phyloP scores from a whole-genome alignment of 2,329 filamentous ascomycete species.

The Colletotrichum falcatum region DNA sequence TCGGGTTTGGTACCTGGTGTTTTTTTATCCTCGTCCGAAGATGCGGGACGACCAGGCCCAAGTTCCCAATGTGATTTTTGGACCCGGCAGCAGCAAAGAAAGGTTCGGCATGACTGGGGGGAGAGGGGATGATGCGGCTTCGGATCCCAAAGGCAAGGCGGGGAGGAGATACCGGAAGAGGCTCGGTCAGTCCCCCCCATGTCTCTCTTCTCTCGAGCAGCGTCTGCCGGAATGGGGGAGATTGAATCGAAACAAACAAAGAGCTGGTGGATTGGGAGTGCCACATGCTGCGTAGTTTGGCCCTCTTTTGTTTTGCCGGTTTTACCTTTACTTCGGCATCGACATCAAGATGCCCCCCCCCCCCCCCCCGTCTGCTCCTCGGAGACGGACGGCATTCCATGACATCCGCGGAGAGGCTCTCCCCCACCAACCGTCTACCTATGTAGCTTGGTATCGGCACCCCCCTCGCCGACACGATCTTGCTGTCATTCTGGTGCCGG shows the following conservation, averaged over 20 bases:
- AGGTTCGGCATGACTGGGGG: background rate
- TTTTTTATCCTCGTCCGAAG: background rate
- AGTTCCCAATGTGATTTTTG: too few species aligned
- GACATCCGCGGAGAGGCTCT: background rate
- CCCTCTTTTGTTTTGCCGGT: too few species aligned
- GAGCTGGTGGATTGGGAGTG: background rate
- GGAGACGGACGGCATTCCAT: background rate
- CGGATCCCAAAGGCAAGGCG: background rate
- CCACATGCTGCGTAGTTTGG: background rate
- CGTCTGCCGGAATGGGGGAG: too few species aligned
- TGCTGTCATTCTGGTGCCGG: background rate
- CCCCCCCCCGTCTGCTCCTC: background rate
- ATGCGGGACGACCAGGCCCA: background rate
- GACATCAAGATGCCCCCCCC: too few species aligned
- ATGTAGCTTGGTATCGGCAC: background rate
- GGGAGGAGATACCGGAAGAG: background rate
- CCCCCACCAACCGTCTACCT: too few species aligned
- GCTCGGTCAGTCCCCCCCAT: background rate
- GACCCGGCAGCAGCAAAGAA: background rate
- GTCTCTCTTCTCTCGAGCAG: too few species aligned
- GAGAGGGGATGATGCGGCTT: background rate
- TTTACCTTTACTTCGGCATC: background rate
- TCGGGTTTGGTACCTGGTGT: background rate
- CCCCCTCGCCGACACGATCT: background rate
- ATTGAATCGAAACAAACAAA: background rate